Conservation (phyloP, 352 stramenopile genomes). For the Hyaloperonospora arabidopsidis region DNA sequence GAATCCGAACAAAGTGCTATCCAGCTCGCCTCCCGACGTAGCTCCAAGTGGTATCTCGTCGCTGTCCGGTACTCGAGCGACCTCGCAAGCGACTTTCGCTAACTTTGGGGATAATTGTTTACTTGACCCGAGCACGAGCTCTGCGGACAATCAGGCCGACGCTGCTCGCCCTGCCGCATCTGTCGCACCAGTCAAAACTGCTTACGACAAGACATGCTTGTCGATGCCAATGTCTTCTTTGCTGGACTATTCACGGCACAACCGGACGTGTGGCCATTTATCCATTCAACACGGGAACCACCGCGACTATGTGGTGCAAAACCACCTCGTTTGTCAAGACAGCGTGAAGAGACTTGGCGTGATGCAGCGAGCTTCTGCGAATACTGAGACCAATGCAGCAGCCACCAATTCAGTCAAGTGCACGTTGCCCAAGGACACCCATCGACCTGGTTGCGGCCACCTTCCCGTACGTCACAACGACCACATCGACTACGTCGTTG, state of each 20-base stretch:
- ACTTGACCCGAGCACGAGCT: conserved; percentile 1
- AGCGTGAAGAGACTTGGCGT: conserved; percentile 50
- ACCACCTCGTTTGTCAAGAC: conserved; percentile 73
- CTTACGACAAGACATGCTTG: conserved; percentile 22
- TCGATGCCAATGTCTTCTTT: conserved; percentile 26
- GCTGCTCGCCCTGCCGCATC: conserved; percentile 8
- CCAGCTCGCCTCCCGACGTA: conserved; percentile 3
- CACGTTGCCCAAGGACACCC: conserved; percentile 31
- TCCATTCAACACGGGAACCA: conserved; percentile 75
- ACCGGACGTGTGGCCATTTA: conserved; percentile 58
- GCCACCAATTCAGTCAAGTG: conserved; percentile 14
- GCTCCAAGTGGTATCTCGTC: neutral
- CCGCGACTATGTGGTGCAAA: conserved; percentile 75
- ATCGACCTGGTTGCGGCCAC: conserved; percentile 63
- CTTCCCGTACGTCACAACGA: conserved; percentile 66
- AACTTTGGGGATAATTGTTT: conserved; percentile 1
- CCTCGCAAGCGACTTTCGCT: neutral
- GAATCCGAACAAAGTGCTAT: neutral
- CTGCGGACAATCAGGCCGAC: neutral
- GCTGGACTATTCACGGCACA: conserved; percentile 55
- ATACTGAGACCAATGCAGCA: conserved; percentile 9
- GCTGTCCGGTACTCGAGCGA: conserved; percentile 1
- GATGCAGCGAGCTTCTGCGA: conserved; percentile 12
- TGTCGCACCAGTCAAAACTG: conserved; percentile 17
- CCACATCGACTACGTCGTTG: conserved; percentile 80